Evolutionary conservation across 2,329 filamentous ascomycete genomes (phyloP), one percentile per base, ranked within the genome.

Genomic region (Pestalotiopsis sp.): DNA sequence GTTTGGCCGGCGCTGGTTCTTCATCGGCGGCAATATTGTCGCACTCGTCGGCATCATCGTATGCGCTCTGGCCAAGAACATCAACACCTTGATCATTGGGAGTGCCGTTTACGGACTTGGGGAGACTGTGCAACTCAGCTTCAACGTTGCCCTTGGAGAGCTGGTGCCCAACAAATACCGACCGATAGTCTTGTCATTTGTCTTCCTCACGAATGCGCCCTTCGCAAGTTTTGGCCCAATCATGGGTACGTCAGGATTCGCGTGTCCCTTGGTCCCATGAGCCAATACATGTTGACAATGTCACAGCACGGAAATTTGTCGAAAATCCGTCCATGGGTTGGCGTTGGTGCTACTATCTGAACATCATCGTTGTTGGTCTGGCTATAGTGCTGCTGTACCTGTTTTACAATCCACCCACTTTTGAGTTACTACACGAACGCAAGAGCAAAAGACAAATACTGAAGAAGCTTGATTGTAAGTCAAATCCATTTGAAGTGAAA

Each of bases 101-200:
- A 77, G 75, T 57, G 78, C 75, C 2, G 71, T 82, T 5, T 79
- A 79, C 57, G 80, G 80, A 3, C 64, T 81, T 13, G 80, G 78
- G 6, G 79, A 78, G 70, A 79, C 79, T 0, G 77, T 78, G 2
- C 80, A 81, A 73, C 72, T 81, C 59, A 79, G 75, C 45, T 81
- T 79, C 70, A 79, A 80, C 57, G 77, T 80, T 11, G 77, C 78
- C 5, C 74, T 83, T 13, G 77, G 79, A 20, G 81, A 83, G 72
- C 72, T 83, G 20, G 79, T 83, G 14, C 81, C 81, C 20, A 83
- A 82, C 74, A 82, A 82, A 74, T 80, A 82, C 66, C 77, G 81
- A 9, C 75, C 77, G 12, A 71, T 78, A 65, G 77, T 78, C 3
- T 62, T 76, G 7, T 76, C 77, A 5, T 75, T 79, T 36, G 74